Evolutionary conservation across 2,329 filamentous ascomycete genomes (phyloP), one percentile per base, ranked within the genome.

Genomic region (Aureobasidium sp.): DNA sequence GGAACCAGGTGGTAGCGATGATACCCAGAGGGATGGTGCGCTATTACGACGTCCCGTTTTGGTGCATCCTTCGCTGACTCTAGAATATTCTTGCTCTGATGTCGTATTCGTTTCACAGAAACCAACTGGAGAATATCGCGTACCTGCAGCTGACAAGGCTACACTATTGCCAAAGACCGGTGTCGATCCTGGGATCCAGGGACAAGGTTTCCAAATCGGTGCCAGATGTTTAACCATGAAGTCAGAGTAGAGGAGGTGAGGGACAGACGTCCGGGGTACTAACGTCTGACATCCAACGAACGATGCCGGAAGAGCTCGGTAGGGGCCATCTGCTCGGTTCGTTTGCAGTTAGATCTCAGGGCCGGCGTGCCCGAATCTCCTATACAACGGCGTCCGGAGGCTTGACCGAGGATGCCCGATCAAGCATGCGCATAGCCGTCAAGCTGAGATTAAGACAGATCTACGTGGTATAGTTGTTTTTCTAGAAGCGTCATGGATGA

Each of bases 331-430:
- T 44, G 21, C 21, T 21, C 1, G 54, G 25, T 13, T 47, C 30
- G 53, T 47, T 58, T 47, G 21, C 30, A 32, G 41, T 21, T 47
- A 47, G 32, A 58, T 45, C 25, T 58, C n/a, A 47, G 42, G 41
- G 25, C 25, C 54, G 42, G 54, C 5, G 41, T 36, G 3, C 21
- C 41, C 54, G 32, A 32, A 37, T 41, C 30, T 2, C 9, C 7
- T 47, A 27, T 25, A 37, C 5, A 58, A 45, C 41, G 54, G 41
- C 13, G 32, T 10, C 14, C 2, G n/a, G 42, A 58, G 42, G 42
- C 54, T 51, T 37, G 41, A 47, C 54, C 54, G 54, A 58, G 41
- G n/a, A 58, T n/a, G 16, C 37, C 41, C 53, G 53, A 36, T 11
- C 25, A 11, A 29, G n/a, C 42, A 29, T 34, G 30, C 37, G 5